Conservation (phyloP, 2,329 filamentous ascomycete genomes). For the Phaeomoniella chlamydospora region DNA sequence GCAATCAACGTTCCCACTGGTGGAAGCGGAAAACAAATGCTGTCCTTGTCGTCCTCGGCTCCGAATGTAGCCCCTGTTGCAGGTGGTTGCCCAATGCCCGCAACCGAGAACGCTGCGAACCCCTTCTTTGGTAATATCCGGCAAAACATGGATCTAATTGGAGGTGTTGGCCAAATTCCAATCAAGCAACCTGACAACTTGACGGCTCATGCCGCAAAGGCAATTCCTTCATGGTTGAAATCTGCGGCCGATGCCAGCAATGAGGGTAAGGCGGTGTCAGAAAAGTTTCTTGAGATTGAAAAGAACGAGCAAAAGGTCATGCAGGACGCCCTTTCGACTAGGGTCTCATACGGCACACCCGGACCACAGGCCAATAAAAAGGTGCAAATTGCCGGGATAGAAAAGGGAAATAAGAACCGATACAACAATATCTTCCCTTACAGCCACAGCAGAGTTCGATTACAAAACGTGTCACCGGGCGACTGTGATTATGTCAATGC, state of each 20-base stretch:
- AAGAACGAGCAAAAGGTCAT: slow-evolving; percentile 80
- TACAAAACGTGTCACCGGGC: slow-evolving; percentile 52
- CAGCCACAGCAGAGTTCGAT: slow-evolving; percentile 76
- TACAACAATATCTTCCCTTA: slow-evolving; percentile 98
- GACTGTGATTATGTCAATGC: slow-evolving; percentile 93
- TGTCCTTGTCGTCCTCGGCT: slow-evolving; percentile 35
- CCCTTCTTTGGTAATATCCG: slow-evolving; percentile 95
- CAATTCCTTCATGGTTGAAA: slow-evolving; percentile 64
- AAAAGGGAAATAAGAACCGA: slow-evolving; percentile 87
- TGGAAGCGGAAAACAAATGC: slow-evolving; percentile 25
- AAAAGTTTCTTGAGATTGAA: slow-evolving; percentile 75
- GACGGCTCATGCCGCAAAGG: slow-evolving; percentile 28
- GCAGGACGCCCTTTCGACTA: slow-evolving; percentile 58
- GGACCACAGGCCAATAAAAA: slow-evolving; percentile 22
- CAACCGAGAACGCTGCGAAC: slow-evolving; percentile 52
- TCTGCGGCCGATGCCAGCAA: slow-evolving; percentile 52
- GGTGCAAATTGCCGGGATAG: slow-evolving; percentile 76
- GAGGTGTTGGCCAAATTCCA: slow-evolving; percentile 72
- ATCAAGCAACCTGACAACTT: slow-evolving; percentile 43
- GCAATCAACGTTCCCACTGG: slow-evolving; percentile 20
- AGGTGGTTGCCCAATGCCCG: slow-evolving; percentile 73
- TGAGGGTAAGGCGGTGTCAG: slow-evolving; percentile 64
- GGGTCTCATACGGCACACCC: slow-evolving; percentile 40
- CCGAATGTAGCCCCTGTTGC: slow-evolving; percentile 61
- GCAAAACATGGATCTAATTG: slow-evolving; percentile 89